Evolutionary conservation across 192 early-diverging fungal species (phyloP).

Genomic region (Cetraspora pellucida): DNA sequence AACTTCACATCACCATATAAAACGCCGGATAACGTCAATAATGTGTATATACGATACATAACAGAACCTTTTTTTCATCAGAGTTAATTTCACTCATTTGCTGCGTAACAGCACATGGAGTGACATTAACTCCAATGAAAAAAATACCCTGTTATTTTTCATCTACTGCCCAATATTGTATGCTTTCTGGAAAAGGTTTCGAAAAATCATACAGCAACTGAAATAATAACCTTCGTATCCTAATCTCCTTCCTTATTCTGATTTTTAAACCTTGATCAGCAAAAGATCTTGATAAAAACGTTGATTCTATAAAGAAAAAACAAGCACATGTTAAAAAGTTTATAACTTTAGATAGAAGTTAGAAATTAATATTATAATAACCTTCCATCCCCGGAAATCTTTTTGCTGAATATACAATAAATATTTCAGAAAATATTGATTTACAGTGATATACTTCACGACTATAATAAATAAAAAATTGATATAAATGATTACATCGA

Average conservation of each 20-base stretch:
- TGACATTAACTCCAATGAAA: no score
- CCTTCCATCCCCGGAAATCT: slow-evolving; percentile 96
- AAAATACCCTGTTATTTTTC: no score
- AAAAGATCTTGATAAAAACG: slow-evolving; percentile 84
- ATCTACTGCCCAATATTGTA: no score
- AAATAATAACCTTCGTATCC: slow-evolving; percentile 41
- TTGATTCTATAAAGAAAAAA: slow-evolving; percentile 64
- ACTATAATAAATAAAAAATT: slow-evolving; percentile 34
- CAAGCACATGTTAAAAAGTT: neutral
- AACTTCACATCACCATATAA: no score
- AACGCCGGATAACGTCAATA: no score
- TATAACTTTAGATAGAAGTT: neutral
- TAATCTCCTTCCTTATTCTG: slow-evolving; percentile 87
- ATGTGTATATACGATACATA: no score
- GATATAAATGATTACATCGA: neutral
- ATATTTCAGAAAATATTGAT: slow-evolving; percentile 80
- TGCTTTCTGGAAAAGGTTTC: no score
- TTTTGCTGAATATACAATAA: slow-evolving; percentile 91
- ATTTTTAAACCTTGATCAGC: slow-evolving; percentile 97
- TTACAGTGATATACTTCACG: slow-evolving; percentile 88
- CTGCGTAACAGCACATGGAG: no score
- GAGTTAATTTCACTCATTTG: no score
- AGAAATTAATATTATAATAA: slow-evolving; percentile 21
- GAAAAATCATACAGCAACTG: no score
- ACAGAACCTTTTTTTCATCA: no score